These are phyloP conservation scores for Aspergillus fumigatus DNA, from an alignment of 2,329 filamentous ascomycete species.

Conservation along the genomic window DNA sequence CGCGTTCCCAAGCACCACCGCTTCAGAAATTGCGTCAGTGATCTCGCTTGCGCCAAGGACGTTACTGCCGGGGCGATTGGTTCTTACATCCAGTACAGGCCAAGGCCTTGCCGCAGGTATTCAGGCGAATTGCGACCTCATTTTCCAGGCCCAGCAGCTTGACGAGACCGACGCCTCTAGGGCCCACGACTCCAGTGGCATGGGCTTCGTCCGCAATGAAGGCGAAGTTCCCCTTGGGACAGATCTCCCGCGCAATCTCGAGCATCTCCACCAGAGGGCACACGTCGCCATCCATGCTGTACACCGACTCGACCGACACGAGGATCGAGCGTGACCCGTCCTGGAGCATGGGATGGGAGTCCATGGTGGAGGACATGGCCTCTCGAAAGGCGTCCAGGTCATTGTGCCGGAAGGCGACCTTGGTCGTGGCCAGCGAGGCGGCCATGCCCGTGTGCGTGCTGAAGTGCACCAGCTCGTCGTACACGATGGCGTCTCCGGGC, in stretches of 20 bases:
- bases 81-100: slow-evolving; percentile 55
- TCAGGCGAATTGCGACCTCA: slow-evolving; percentile 37
- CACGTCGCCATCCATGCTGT: slow-evolving; percentile 48
- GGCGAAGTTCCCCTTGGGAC: slow-evolving; percentile 26
- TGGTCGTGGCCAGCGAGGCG: slow-evolving; percentile 45
- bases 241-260: slow-evolving; percentile 30
- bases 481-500: slow-evolving; percentile 53
- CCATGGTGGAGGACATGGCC: background rate
- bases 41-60: background rate
- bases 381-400: slow-evolving; percentile 17
- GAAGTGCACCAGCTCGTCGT: slow-evolving; percentile 65
- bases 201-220: slow-evolving; percentile 44
- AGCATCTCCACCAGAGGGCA: slow-evolving; percentile 39
- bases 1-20: slow-evolving; percentile 53
- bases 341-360: slow-evolving; percentile 14
- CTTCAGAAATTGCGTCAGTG: slow-evolving; percentile 29
- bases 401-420: slow-evolving; percentile 37
- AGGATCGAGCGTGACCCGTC: slow-evolving; percentile 32
- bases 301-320: slow-evolving; percentile 41
- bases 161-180: slow-evolving; percentile 40
- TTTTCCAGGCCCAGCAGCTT: slow-evolving; percentile 40
- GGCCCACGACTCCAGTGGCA: slow-evolving; percentile 40
- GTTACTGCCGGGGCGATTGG: background rate
- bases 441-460: slow-evolving; percentile 67
- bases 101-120: slow-evolving; percentile 44